These are phyloP conservation scores for Fusarium buharicum DNA, from an alignment of 2,329 filamentous ascomycete genomes.

Conservation along the genomic window DNA sequence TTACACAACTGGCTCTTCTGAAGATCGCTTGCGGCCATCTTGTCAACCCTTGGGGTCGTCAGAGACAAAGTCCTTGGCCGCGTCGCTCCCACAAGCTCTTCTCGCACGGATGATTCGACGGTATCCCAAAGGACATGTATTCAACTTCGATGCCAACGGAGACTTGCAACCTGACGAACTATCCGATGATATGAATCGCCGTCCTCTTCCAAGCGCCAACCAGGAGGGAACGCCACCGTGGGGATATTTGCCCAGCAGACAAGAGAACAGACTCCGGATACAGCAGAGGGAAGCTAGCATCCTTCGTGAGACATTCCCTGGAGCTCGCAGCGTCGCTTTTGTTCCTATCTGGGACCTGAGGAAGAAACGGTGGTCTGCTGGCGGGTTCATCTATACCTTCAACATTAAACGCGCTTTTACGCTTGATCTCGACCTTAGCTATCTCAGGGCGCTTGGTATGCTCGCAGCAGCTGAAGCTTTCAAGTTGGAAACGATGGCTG, in stretches of 20 bases:
- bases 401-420: conserved; percentile 57
- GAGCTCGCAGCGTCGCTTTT: conserved; percentile 58
- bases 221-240: not conserved
- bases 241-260: not conserved
- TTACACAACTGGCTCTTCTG: conserved; percentile 19
- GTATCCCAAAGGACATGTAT: conserved; percentile 59
- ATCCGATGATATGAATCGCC: conserved; percentile 34
- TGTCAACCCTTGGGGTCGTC: conserved; percentile 29
- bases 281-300: conserved; percentile 36
- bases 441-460: conserved; percentile 62
- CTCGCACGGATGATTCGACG: conserved; percentile 55
- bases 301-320: conserved; percentile 53
- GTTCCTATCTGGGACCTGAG: conserved; percentile 61
- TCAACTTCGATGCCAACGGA: conserved; percentile 56
- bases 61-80: conserved; percentile 14
- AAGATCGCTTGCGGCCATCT: conserved; percentile 13
- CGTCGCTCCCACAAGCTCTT: conserved; percentile 51
- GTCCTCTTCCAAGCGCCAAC: not conserved
- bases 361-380: conserved; percentile 60
- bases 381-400: conserved; percentile 61
- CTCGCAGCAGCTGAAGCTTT: conserved; percentile 67
- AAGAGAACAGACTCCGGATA: conserved; percentile 7
- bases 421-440: conserved; percentile 60
- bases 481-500: conserved; percentile 52
- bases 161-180: conserved; percentile 48